These are phyloP conservation scores for Leonotis leonurus DNA, from an alignment of 257 asterid species.

Conservation along the genomic window DNA sequence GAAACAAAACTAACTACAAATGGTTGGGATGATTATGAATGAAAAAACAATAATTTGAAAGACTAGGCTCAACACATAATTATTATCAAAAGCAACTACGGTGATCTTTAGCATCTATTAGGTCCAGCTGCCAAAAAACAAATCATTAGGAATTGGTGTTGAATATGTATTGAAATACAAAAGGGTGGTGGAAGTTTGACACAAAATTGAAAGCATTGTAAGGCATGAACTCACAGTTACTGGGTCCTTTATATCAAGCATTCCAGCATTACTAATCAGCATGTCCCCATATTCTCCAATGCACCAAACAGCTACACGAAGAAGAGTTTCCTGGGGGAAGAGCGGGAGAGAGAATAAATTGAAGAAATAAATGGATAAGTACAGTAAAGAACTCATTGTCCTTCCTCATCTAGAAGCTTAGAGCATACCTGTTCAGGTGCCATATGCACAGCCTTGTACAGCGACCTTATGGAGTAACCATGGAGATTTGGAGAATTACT, in stretches of 20 bases:
- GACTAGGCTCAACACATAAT: not conserved
- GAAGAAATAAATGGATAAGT: constrained; percentile 6
- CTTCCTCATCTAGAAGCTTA: constrained; percentile 4
- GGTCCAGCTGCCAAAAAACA: not conserved
- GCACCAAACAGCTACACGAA: constrained; percentile 94
- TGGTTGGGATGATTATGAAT: not conserved
- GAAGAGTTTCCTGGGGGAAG: constrained; percentile 73
- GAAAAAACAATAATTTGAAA: too few relatives aligned
- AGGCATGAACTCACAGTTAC: constrained; percentile 60
- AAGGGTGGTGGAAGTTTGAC: not conserved
- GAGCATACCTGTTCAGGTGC: constrained; percentile 61
- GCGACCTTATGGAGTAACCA: constrained; percentile 70
- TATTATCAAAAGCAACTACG: not conserved
- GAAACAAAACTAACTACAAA: not conserved
- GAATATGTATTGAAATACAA: too few relatives aligned
- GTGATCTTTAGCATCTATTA: not conserved
- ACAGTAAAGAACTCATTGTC: not conserved
- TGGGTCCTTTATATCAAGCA: constrained; percentile 71
- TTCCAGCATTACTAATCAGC: constrained; percentile 57
- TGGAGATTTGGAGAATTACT: constrained; percentile 85
- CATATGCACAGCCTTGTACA: constrained; percentile 62
- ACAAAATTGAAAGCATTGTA: not conserved
- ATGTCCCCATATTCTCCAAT: constrained; percentile 91
- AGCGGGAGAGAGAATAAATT: constrained; percentile 12
- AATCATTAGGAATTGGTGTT: not conserved